Evolutionary conservation across 2,329 filamentous ascomycete genomes (phyloP), one percentile per base, ranked within the genome.

Genomic region (Aurifilum marmelostoma): DNA sequence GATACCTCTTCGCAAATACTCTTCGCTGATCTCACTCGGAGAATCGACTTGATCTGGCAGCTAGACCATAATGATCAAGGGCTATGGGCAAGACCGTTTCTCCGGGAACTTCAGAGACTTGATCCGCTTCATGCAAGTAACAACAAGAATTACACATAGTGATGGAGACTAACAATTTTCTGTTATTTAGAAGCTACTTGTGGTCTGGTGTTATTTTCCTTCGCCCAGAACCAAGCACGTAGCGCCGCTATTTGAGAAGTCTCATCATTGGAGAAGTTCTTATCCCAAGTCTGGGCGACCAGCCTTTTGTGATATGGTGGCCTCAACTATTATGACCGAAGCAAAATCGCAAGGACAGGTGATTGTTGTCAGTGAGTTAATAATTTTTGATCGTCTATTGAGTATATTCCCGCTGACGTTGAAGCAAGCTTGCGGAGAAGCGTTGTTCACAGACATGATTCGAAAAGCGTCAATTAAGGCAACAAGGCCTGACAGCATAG

Each of bases 1-100:
- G 7, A 34, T 2, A 39, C 32, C 7, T 2, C 37, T 3, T 60
- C 58, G 3, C 27, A 2, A 3, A 34, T 29, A 11, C 18, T 60
- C 8, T 60, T 60, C 27, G 37, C 18, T 34, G 58, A 60, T n/a
- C 2, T 16, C 21, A 60, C 58, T 11, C 34, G 58, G 21, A 60
- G 18, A 16, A 16, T 60, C 7, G 58, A 60, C 18, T 16, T 60
- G 2, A 37, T 60, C 29, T 60, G 58, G 58, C 5, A 34, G 14
- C 58, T 60, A 16, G 58, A 60, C 27, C 58, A 60, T 29, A 60
- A 60, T n/a, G 27, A 60, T n/a, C 58, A 60, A 39, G 34, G 29
- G 8, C 6, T 34, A 5, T 60, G 58, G 58, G 58, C 34, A 3
- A 3, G 12, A 8, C 7, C 34, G 29, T 60, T 37, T 18, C 29